Evolutionary conservation across 2,329 filamentous ascomycete genomes (phyloP).

Genomic region (Trichoderma simmonsii): DNA sequence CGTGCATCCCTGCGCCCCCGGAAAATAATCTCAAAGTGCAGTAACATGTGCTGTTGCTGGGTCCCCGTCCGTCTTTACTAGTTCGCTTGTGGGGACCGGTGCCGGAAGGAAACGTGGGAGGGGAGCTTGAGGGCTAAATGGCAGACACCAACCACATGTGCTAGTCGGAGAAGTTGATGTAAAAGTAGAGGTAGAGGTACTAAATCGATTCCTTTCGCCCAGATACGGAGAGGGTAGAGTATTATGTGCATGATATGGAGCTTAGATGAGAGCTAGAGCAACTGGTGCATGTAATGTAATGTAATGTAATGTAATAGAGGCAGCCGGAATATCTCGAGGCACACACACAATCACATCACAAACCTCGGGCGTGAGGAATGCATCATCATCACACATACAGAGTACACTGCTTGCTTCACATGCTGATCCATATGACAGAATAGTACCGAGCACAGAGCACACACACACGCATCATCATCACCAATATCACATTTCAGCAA

Average conservation of each 20-base stretch:
- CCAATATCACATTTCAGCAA: neutral
- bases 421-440: neutral
- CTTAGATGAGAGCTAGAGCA: neutral
- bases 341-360: neutral
- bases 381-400: neutral
- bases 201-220: neutral
- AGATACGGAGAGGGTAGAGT: neutral
- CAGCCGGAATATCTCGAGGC: neutral
- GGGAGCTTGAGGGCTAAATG: neutral
- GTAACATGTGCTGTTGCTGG: neutral
- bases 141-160: neutral
- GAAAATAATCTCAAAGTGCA: neutral
- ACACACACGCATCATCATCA: neutral
- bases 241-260: neutral
- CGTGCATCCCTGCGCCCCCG: slow-evolving; percentile 11
- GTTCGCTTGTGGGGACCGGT: neutral
- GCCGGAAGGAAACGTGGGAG: neutral
- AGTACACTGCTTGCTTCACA: neutral
- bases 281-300: neutral
- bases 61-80: neutral
- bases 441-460: neutral
- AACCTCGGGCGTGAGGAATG: neutral
- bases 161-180: neutral
- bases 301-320: neutral
- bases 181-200: neutral